A percentile compares a stretch with the other conserved stretches of the same genome.
These are phyloP conservation scores for Fusarium compactum DNA, from an alignment of 2,329 filamentous ascomycete genomes.

Conservation along the genomic window DNA sequence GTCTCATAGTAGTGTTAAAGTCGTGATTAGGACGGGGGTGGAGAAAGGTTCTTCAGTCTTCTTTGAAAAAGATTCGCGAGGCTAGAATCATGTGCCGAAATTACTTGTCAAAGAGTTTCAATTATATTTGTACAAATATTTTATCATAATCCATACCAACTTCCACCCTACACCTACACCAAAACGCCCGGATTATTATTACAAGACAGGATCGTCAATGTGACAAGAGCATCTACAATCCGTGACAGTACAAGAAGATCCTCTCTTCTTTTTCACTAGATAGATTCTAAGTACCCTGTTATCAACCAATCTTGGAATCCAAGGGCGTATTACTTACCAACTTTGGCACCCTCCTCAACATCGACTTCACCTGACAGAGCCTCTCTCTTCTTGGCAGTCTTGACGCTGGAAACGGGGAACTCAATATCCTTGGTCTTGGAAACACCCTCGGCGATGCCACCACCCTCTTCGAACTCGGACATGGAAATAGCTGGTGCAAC, in stretches of 20 bases:
- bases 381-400: constrained; percentile 6
- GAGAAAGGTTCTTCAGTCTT: not conserved
- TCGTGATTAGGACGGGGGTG: not conserved
- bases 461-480: constrained; percentile 20
- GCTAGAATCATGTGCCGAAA: not conserved
- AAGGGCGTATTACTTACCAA: not conserved
- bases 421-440: constrained; percentile 12
- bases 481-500: constrained; percentile 17
- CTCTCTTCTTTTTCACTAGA: constrained; percentile 20
- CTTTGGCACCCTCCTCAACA: not conserved
- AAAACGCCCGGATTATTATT: not conserved
- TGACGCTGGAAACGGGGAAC: constrained; percentile 3
- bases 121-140: not conserved
- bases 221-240: constrained; percentile 17
- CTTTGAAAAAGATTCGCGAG: constrained; percentile 20
- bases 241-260: constrained; percentile 1
- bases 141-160: no score
- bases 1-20: constrained; percentile 15
- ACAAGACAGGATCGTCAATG: not conserved
- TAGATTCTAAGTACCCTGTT: constrained; percentile 17
- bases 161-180: no score
- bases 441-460: not conserved
- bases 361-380: not conserved
- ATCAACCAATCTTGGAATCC: not conserved
- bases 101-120: not conserved